Base-by-base conservation (phyloP, 331 rosid genomes). In the Phaseolus coccineus region DNA sequence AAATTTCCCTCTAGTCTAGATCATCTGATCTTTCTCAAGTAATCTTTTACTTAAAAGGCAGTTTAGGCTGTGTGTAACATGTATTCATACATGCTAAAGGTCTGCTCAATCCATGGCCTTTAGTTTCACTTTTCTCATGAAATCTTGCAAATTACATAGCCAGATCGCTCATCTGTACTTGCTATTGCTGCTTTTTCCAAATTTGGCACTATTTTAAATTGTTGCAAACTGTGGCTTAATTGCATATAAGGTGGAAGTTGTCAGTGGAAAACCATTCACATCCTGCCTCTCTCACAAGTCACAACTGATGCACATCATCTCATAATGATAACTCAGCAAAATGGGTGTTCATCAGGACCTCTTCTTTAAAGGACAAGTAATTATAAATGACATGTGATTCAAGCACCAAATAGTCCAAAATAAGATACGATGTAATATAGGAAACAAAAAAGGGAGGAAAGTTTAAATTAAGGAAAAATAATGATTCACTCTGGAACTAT, bases 401-500 rank as follows among this genome's bases (percentile, higher is more conserved):
- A 53, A 44, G 22, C 57, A 31, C 44, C 72, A 73, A 9, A 56
- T 24, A 66, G 58, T 78, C 72, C 22, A 37, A 66, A 7, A 56
- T 64, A 61, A 62, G 3, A 16, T 59, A 28, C 11, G 19, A 63
- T 69, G 44, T 28, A 53, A 55, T 28, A 69, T n/a, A 70, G 52
- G 39, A 65, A 71, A 77, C 47, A 73, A 22, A 35, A 42, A 62
- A 48, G 3, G 19, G 55, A 30, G 22, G 35, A 8, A 47, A 14
- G 19, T 58, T 31, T 40, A 62, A 63, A 19, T 62, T 72, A 69
- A 74, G 82, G 69, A 82, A 71, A 47, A 56, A 62, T 78, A 73
- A 71, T 81, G 58, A 44, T n/a, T 37, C 27, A 82, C 28, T 69
- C 42, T 9, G 55, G 63, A 71, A 69, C 63, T 39, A 67, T 15